These are phyloP conservation scores for Sonneratia caseolaris DNA, from an alignment of 345 rosid species.

Conservation along the genomic window DNA sequence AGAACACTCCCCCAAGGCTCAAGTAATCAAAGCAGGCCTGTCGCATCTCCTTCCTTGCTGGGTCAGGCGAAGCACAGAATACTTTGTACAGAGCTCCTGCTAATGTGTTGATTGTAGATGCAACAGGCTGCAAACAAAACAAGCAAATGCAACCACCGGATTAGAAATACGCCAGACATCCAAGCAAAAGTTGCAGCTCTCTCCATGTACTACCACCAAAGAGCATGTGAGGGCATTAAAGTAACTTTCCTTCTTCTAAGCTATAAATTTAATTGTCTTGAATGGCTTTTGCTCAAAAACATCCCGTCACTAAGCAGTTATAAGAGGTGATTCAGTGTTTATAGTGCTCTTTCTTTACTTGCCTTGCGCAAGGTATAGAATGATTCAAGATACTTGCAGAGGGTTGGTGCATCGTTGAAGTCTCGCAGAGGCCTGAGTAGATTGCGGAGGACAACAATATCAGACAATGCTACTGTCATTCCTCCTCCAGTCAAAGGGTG, in stretches of 20 bases:
- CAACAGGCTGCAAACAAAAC: slow-evolving; percentile 28
- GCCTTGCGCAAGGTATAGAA: slow-evolving; percentile 49
- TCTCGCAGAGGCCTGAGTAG: slow-evolving; percentile 35
- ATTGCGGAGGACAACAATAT: slow-evolving; percentile 35
- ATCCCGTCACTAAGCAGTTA: too few relatives aligned
- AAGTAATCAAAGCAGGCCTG: slow-evolving; percentile 42
- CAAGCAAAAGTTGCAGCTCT: too few relatives aligned
- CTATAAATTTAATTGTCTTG: too few relatives aligned
- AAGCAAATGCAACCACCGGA: not conserved
- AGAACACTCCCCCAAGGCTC: slow-evolving; percentile 33
- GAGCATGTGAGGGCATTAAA: too few relatives aligned
- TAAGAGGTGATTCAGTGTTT: too few relatives aligned
- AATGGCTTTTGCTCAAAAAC: too few relatives aligned
- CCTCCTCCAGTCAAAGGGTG: slow-evolving; percentile 59
- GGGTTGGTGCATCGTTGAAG: slow-evolving; percentile 30
- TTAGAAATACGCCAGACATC: not conserved
- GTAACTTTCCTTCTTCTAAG: too few relatives aligned
- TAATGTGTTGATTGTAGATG: slow-evolving; percentile 36
- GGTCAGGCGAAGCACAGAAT: slow-evolving; percentile 36
- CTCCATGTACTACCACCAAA: too few relatives aligned
- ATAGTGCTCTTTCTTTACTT: slow-evolving; percentile 13
- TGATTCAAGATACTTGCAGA: slow-evolving; percentile 40
- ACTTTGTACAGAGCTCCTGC: slow-evolving; percentile 40
- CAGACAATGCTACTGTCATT: slow-evolving; percentile 54
- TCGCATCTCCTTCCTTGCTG: slow-evolving; percentile 37